phyloP scores from a whole-genome alignment of 768 basidiomycete species.

The Tremella mesenterica region DNA sequence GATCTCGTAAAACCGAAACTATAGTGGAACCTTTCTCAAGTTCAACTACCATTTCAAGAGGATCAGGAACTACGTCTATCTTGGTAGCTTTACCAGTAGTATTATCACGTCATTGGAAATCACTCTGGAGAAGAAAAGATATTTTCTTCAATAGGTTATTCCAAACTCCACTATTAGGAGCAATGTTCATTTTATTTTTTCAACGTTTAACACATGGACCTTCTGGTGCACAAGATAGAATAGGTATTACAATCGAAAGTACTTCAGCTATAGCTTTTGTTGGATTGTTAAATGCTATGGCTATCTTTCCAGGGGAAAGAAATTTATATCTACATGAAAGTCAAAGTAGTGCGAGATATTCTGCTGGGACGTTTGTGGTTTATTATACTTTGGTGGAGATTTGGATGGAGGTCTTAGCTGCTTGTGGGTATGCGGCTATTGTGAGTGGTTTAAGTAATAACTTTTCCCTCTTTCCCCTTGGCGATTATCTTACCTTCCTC shows the following conservation, averaged over 20 bases:
- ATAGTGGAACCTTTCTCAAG: too few species aligned
- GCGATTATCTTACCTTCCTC: too few species aligned
- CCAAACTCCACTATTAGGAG: slow-evolving; percentile 27
- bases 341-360: slow-evolving; percentile 46
- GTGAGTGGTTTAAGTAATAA: slow-evolving; percentile 6
- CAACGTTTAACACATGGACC: slow-evolving; percentile 45
- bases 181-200: slow-evolving; percentile 45
- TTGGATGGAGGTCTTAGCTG: slow-evolving; percentile 40
- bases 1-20: neutral
- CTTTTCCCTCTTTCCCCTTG: neutral
- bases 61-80: slow-evolving; percentile 41
- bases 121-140: slow-evolving; percentile 47
- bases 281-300: slow-evolving; percentile 44
- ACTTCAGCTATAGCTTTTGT: slow-evolving; percentile 44
- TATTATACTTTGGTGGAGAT: slow-evolving; percentile 45
- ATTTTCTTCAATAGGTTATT: slow-evolving; percentile 34
- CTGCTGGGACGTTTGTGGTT: slow-evolving; percentile 45
- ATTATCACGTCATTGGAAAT: slow-evolving; percentile 45
- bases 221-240: slow-evolving; percentile 47
- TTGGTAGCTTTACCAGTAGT: slow-evolving; percentile 46
- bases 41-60: slow-evolving; percentile 4
- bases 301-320: slow-evolving; percentile 49
- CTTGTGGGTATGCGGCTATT: slow-evolving; percentile 33
- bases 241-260: slow-evolving; percentile 44
- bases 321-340: slow-evolving; percentile 49